Conservation (phyloP, 139 green algal species). For the Haematococcus sp. region DNA sequence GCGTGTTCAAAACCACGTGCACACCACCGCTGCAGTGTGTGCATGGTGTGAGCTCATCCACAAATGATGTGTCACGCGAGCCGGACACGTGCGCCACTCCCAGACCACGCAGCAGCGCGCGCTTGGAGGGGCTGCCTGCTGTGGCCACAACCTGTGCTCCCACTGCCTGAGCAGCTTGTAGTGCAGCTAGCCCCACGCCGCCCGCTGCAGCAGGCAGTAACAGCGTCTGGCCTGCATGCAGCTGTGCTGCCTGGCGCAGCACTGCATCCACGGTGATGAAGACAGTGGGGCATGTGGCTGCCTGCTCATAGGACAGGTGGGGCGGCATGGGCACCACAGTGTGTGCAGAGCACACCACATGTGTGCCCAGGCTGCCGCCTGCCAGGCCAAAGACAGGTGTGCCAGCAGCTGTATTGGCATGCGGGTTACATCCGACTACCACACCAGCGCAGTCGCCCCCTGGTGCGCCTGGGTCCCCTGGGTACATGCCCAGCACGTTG, state of each 20-base stretch:
- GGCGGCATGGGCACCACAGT: slow-evolving; percentile 67
- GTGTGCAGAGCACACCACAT: slow-evolving; percentile 52
- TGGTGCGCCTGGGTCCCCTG: slow-evolving; percentile 51
- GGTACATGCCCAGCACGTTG: slow-evolving; percentile 67
- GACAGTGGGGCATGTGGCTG: slow-evolving; percentile 75
- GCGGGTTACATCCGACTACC: slow-evolving; percentile 19
- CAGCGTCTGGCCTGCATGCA: slow-evolving; percentile 41
- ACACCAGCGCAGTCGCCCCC: slow-evolving; percentile 52
- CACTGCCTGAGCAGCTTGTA: slow-evolving; percentile 49
- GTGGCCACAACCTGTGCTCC: slow-evolving; percentile 54
- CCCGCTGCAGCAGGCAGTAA: slow-evolving; percentile 78
- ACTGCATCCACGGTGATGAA: slow-evolving; percentile 57
- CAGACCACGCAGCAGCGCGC: slow-evolving; percentile 55
- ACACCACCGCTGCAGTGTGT: slow-evolving; percentile 28
- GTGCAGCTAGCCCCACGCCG: slow-evolving; percentile 74
- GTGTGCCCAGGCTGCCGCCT: slow-evolving; percentile 64
- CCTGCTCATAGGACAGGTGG: slow-evolving; percentile 65
- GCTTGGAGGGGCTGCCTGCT: slow-evolving; percentile 69
- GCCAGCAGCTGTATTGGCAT: slow-evolving; percentile 26
- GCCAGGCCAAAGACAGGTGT: slow-evolving; percentile 80
- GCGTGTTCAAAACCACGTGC: slow-evolving; percentile 74
- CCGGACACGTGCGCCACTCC: slow-evolving; percentile 37
- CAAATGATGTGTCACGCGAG: slow-evolving; percentile 43
- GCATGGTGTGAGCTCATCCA: slow-evolving; percentile 16
- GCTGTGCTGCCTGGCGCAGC: slow-evolving; percentile 41